A percentile compares a stretch with the other conserved stretches of the same genome.
Conservation (phyloP, 2,329 filamentous ascomycete species). For the Phyllosticta citribraziliensis region DNA sequence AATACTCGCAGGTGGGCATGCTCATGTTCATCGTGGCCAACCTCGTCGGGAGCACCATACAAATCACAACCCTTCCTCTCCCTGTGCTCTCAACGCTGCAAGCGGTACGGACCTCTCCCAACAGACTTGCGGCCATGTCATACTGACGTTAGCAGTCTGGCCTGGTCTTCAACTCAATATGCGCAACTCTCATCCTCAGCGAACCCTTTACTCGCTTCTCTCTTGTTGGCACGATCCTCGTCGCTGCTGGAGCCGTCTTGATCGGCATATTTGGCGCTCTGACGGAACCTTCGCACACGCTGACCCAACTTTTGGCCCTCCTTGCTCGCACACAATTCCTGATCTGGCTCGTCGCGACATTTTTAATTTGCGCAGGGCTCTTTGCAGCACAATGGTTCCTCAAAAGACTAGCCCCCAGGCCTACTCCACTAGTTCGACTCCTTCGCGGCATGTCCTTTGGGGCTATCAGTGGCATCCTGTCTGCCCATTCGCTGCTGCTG, state of each 20-base stretch:
- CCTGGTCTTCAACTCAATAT: conserved; percentile 96
- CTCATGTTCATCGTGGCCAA: conserved; percentile 94
- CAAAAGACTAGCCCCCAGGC: conserved; percentile 29
- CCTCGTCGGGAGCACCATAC: conserved; percentile 86
- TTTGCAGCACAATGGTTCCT: conserved; percentile 39
- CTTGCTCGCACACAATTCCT: conserved; percentile 68
- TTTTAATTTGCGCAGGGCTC: conserved; percentile 60
- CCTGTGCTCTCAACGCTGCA: conserved; percentile 92
- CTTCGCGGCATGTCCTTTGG: conserved; percentile 80
- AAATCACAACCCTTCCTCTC: conserved; percentile 90
- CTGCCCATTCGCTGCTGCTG: conserved; percentile 83
- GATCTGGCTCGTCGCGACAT: conserved; percentile 78
- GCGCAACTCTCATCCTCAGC: conserved; percentile 82
- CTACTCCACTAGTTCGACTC: conserved; percentile 59
- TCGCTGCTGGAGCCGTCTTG: conserved; percentile 77
- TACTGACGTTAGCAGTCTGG: conserved; percentile 49
- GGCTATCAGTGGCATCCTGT: conserved; percentile 78
- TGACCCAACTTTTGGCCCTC: conserved; percentile 70
- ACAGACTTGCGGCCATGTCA: background rate
- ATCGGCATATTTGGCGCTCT: conserved; percentile 94
- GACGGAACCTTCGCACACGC: conserved; percentile 79
- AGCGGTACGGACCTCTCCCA: conserved; percentile 42
- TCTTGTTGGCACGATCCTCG: conserved; percentile 78
- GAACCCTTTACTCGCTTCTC: conserved; percentile 94
- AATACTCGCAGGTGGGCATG: conserved; percentile 60